Evolutionary conservation across 371 early-diverging fungal species (phyloP).

Genomic region (Mucor indicus): DNA sequence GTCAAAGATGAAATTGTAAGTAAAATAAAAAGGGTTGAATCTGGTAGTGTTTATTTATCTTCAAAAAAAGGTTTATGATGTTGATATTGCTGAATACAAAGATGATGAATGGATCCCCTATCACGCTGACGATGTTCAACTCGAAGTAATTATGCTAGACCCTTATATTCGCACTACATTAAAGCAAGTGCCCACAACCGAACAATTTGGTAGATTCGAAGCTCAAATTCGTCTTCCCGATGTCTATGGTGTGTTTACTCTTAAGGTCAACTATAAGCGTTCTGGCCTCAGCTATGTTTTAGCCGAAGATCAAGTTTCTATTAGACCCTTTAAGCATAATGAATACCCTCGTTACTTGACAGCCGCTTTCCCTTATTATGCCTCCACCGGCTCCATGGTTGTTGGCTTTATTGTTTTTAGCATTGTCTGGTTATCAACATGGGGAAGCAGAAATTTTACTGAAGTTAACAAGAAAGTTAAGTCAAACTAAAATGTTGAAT

Average conservation of each 20-base stretch:
- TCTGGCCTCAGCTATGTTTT: constrained; percentile 73
- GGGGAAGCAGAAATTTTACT: constrained; percentile 13
- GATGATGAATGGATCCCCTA: constrained; percentile 84
- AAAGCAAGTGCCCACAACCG: constrained; percentile 35
- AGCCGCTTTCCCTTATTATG: constrained; percentile 93
- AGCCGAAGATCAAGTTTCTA: constrained; percentile 74
- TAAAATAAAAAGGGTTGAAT: not conserved
- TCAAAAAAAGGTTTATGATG: constrained; percentile 64
- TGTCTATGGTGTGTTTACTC: constrained; percentile 94
- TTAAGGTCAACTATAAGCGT: constrained; percentile 88
- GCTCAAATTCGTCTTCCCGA: constrained; percentile 81
- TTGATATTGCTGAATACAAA: constrained; percentile 76
- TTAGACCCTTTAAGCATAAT: constrained; percentile 91
- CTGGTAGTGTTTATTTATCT: not conserved
- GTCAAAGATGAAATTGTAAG: constrained; percentile 88
- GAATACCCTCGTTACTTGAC: constrained; percentile 91
- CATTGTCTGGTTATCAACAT: constrained; percentile 70
- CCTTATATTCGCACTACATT: constrained; percentile 90
- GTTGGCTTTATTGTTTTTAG: constrained; percentile 84
- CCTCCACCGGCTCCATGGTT: constrained; percentile 78
- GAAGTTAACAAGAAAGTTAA: constrained; percentile 6
- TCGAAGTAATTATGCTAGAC: constrained; percentile 95
- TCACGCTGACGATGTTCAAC: constrained; percentile 73
- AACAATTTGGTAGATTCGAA: constrained; percentile 42
- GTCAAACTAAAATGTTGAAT: no score